Base-by-base conservation (phyloP, 2,329 filamentous ascomycete genomes). In the Chaetomium strumarium region DNA sequence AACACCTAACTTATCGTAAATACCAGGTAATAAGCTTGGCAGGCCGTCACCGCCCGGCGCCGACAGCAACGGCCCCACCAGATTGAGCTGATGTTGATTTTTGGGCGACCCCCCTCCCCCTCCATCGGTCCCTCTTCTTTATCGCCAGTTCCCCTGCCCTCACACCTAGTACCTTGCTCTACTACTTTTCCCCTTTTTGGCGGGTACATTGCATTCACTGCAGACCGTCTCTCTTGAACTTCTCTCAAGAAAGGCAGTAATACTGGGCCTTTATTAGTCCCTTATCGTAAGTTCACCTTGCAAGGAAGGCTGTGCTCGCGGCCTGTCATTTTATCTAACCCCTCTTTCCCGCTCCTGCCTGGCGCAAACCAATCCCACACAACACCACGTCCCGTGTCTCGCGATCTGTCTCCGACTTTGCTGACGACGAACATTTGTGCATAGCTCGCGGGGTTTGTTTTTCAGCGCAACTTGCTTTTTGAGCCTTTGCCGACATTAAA, bases 111-210 rank as follows among this genome's bases (percentile, higher is more conserved):
- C 50, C 43, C 58, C 56, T 42, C 51, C 52, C 49, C 55, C 53
- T 54, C 54, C 56, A 52, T 56, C n/a, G n/a, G n/a, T n/a, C n/a
- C 51, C 53, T 53, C 58, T 62, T 56, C 51, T 55, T 56, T 57
- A 51, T 57, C 53, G 49, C 52, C 45, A 16, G 34, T 33, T 48
- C 43, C 44, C 46, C 43, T 48, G 24, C 39, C 39, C 33, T 43
- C 29, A 20, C 52, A 40, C 29, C 14, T 46, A 16, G 5, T 10
- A 31, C 33, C 33, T 43, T 51, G 40, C 11, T 45, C 34, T 42
- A 7, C 29, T 38, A 14, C n/a, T 20, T 46, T 31, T 42, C 20
- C 37, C 31, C 24, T 38, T 50, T 47, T 49, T 37, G 16, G 39
- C 41, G 31, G 17, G 36, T 19, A 17, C 13, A 47, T 40, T 39